These are phyloP conservation scores for Neopestalotiopsis rosae DNA, from an alignment of 2,329 filamentous ascomycete genomes.

Conservation along the genomic window DNA sequence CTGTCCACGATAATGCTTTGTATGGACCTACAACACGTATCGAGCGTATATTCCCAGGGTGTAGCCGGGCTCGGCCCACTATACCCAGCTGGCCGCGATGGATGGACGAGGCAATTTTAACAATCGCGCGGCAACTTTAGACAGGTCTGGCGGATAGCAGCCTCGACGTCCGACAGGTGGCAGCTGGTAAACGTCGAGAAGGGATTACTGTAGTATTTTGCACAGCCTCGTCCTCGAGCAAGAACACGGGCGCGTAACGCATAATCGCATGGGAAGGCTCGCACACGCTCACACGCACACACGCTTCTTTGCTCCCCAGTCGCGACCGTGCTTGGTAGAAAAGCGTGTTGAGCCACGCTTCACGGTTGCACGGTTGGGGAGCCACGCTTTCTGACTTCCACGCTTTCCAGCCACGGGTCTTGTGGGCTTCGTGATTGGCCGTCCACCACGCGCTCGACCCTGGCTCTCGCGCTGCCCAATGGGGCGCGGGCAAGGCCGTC, in stretches of 20 bases:
- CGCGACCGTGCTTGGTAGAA: neutral
- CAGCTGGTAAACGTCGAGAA: neutral
- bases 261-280: neutral
- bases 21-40: no score
- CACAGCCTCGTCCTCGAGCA: neutral
- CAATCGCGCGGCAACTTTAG: slow-evolving; percentile 9
- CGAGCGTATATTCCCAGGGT: no score
- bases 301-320: no score
- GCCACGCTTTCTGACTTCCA: neutral
- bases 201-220: neutral
- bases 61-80: neutral
- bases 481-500: slow-evolving; percentile 4
- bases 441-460: slow-evolving; percentile 18
- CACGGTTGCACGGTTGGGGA: neutral
- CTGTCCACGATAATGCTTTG: neutral
- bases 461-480: slow-evolving; percentile 22
- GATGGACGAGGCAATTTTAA: neutral
- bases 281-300: no score
- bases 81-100: neutral
- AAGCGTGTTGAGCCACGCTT: slow-evolving; percentile 2
- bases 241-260: neutral
- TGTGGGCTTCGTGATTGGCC: slow-evolving; percentile 16
- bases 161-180: slow-evolving; percentile 13
- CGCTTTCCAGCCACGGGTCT: slow-evolving; percentile 3
- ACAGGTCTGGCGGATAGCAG: slow-evolving; percentile 13